Base-by-base conservation (phyloP, 495 filamentous ascomycete genomes). In the Astrothelium subdiscretum region DNA sequence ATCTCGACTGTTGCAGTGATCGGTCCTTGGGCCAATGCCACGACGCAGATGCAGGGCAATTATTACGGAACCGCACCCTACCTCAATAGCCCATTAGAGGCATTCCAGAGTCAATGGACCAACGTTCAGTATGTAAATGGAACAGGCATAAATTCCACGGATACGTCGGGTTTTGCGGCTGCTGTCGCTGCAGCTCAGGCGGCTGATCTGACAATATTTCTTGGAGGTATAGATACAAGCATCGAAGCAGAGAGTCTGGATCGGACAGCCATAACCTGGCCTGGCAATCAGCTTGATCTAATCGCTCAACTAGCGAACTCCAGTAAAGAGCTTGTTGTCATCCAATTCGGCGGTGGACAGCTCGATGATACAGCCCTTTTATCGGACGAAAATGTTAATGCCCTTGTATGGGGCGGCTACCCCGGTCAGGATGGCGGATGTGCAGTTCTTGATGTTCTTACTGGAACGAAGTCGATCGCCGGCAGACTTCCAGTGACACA, bases 11-110 rank as follows among this genome's bases (percentile, higher is more conserved):
- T 83, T 15, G 81, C 80, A 11, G 63, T 84, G 3, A 73, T 85
- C 59, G 83, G 82, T 0, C 77, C 78, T 0, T 82, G 79, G 72
- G 80, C 77, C 26, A 79, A 79, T 54, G 80, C 81, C 2, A 83
- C 80, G 0, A 74, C 68, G 2, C 76, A 83, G 54, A 74, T 85
- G 75, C 81, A 80, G 62, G 83, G 82, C 4, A 82, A 82, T 63
- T 85, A 84, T 67, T 75, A 69, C 58, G 80, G 79, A 2, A 70
- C 66, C 0, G 77, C 83, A 13, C 81, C 79, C 15, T 83, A 81
- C 65, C 73, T 83, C 8, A 77, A 69, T 27, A 78, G 78, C 26
- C 79, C 78, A 0, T 65, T 82, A 3, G 27, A 63, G 22, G 61
- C 61, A 22, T 44, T 51, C 10, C 27, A 58, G 15, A 58, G 54